Percentiles rank a stretch among this genome's conserved stretches.
These are phyloP conservation scores for Hylodesmum podocarpum DNA, from an alignment of 306 rosid species.

Conservation along the genomic window DNA sequence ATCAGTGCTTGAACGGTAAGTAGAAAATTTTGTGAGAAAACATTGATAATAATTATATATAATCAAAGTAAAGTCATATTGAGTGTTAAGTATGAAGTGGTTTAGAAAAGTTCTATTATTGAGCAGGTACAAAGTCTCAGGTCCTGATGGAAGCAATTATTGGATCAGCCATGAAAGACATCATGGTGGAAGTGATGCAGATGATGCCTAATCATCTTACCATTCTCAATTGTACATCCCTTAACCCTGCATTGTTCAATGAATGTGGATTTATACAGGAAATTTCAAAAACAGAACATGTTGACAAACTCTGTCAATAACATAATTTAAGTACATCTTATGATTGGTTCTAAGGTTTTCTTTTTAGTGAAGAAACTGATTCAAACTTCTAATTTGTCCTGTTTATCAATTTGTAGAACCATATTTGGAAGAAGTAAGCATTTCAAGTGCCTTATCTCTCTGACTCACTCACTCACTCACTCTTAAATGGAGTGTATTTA, in stretches of 20 bases:
- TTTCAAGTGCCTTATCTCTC: background rate
- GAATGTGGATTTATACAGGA: conserved; percentile 34
- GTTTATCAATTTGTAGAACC: conserved; percentile 29
- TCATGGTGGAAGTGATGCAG: conserved; percentile 82
- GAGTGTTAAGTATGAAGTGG: background rate
- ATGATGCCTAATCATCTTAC: conserved; percentile 53
- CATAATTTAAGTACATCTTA: conserved; percentile 36
- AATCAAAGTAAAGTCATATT: conserved; percentile 15
- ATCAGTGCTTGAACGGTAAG: conserved; percentile 72
- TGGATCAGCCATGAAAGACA: conserved; percentile 70
- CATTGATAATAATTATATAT: background rate
- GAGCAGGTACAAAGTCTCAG: conserved; percentile 65
- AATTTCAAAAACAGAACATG: conserved; percentile 38
- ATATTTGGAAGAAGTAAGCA: conserved; percentile 33
- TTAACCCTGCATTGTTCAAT: conserved; percentile 38
- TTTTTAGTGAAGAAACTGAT: background rate
- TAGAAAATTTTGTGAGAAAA: conserved; percentile 37
- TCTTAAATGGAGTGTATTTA: conserved; percentile 22
- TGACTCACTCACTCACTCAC: background rate
- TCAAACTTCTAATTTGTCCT: conserved; percentile 28
- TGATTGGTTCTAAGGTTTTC: conserved; percentile 27
- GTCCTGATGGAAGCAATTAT: conserved; percentile 82
- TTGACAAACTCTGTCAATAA: conserved; percentile 30
- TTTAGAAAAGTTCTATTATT: conserved; percentile 45
- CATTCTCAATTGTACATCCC: conserved; percentile 59